Conservation (phyloP, 257 asterid species). For the Handroanthus guayacan region DNA sequence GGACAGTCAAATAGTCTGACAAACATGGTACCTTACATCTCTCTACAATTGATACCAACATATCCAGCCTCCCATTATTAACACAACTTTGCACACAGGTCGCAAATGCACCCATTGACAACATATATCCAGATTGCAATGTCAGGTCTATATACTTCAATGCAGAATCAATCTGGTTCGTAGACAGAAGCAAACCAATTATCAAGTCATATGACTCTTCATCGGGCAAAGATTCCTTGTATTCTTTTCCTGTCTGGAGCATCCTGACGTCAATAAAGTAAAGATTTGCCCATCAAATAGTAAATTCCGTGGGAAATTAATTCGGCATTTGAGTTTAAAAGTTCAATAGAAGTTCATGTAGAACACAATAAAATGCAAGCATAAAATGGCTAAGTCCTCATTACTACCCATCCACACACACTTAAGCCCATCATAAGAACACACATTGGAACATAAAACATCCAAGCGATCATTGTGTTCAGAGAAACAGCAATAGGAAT, state of each 20-base stretch:
- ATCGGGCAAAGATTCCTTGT: conserved; percentile 84
- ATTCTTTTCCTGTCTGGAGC: conserved; percentile 68
- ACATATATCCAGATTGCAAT: conserved; percentile 65
- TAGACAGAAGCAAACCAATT: conserved; percentile 61
- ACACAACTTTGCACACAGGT: conserved; percentile 61
- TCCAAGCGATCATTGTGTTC: not conserved
- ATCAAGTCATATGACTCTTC: conserved; percentile 81
- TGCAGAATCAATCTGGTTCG: conserved; percentile 66
- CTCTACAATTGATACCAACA: conserved; percentile 76
- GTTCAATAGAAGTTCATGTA: not conserved
- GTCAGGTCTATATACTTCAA: conserved; percentile 65
- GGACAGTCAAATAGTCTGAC: conserved; percentile 19
- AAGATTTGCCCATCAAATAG: conserved; percentile 43
- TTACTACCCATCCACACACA: conserved; percentile 19
- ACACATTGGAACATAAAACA: not conserved
- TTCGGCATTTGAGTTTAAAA: conserved; percentile 25
- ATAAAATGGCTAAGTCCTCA: not conserved
- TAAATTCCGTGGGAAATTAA: conserved; percentile 30
- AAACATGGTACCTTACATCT: conserved; percentile 78
- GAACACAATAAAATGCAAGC: not conserved
- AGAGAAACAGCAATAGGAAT: conserved; percentile 6
- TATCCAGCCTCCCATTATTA: conserved; percentile 63
- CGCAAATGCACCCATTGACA: conserved; percentile 61
- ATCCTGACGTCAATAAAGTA: conserved; percentile 70
- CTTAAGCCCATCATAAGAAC: conserved; percentile 3